A percentile compares a stretch with the other conserved stretches of the same genome.
Conservation (phyloP, 108 stramenopile species). For the Skeletonema tropicum region DNA sequence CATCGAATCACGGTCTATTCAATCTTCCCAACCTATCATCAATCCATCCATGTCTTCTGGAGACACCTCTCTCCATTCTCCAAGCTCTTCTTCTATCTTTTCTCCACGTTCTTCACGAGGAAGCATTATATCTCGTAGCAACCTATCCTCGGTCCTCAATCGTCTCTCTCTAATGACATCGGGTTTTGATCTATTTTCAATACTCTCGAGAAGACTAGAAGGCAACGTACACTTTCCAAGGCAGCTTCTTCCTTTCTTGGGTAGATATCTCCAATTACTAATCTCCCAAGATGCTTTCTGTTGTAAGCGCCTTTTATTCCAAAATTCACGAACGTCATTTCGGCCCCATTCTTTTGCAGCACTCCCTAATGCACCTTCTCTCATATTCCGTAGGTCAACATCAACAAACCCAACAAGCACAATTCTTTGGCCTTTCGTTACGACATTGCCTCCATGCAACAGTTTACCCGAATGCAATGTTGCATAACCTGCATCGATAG, state of each 20-base stretch:
- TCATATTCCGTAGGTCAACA: conserved; percentile 57
- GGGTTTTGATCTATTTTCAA: conserved; percentile 50
- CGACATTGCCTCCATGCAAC: conserved; percentile 73
- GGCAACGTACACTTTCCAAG: conserved; percentile 6
- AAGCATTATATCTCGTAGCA: conserved; percentile 65
- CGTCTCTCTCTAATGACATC: conserved; percentile 54
- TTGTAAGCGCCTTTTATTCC: conserved; percentile 43
- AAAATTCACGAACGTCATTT: conserved; percentile 68
- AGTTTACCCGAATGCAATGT: conserved; percentile 73
- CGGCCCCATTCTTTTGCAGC: conserved; percentile 74
- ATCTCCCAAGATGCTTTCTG: conserved; percentile 49
- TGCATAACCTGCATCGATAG: conserved; percentile 57
- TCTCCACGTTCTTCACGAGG: conserved; percentile 42
- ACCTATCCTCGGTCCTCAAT: conserved; percentile 65
- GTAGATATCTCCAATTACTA: conserved; percentile 53
- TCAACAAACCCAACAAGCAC: conserved; percentile 80
- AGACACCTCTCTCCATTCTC: conserved; percentile 11
- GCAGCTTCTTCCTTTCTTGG: conserved; percentile 12
- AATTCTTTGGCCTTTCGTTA: conserved; percentile 62
- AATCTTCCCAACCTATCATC: conserved; percentile 11
- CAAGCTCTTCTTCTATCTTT: conserved; percentile 8
- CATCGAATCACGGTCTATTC: neutral
- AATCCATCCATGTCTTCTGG: conserved; percentile 13
- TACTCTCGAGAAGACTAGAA: conserved; percentile 39
- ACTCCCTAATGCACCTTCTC: conserved; percentile 46